These are phyloP conservation scores for Stevia rebaudiana DNA, from an alignment of 140 eudicot species.

Conservation along the genomic window DNA sequence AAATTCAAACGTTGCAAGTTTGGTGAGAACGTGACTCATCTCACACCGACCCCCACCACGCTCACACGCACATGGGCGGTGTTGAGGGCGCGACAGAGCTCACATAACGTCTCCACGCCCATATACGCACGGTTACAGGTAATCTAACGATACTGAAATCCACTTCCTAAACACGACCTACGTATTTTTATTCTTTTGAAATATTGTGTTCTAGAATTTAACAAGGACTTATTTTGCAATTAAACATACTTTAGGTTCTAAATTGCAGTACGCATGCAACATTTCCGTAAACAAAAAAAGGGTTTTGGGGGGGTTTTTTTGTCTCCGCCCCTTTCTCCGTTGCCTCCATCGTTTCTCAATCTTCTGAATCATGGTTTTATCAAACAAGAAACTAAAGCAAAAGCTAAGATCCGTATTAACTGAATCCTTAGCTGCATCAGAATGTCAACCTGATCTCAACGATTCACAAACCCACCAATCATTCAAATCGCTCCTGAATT, in stretches of 20 bases:
- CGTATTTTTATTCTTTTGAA: no score
- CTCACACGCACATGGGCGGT: no score
- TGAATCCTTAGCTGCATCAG: slow-evolving; percentile 32
- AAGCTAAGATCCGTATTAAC: slow-evolving; percentile 54
- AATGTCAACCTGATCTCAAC: slow-evolving; percentile 18
- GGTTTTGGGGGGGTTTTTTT: slow-evolving; percentile 23
- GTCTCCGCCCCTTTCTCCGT: slow-evolving; percentile 3
- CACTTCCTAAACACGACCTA: no score
- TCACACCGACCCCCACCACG: no score
- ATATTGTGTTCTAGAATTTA: no score
- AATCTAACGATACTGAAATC: no score
- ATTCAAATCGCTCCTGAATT: slow-evolving; percentile 34
- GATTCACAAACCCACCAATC: slow-evolving; percentile 32
- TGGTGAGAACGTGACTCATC: no score
- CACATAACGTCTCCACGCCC: no score
- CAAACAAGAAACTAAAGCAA: slow-evolving; percentile 84
- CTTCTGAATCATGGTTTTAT: slow-evolving; percentile 57
- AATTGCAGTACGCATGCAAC: neutral
- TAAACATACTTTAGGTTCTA: slow-evolving; percentile 4
- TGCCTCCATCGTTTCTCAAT: slow-evolving; percentile 20
- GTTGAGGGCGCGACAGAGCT: no score
- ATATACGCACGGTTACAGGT: no score
- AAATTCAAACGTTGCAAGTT: no score
- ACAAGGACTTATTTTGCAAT: neutral
- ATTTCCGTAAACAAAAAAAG: neutral